These are phyloP conservation scores for Diutina scorzettiae DNA, from an alignment of 1,139 yeast species.

Conservation along the genomic window DNA sequence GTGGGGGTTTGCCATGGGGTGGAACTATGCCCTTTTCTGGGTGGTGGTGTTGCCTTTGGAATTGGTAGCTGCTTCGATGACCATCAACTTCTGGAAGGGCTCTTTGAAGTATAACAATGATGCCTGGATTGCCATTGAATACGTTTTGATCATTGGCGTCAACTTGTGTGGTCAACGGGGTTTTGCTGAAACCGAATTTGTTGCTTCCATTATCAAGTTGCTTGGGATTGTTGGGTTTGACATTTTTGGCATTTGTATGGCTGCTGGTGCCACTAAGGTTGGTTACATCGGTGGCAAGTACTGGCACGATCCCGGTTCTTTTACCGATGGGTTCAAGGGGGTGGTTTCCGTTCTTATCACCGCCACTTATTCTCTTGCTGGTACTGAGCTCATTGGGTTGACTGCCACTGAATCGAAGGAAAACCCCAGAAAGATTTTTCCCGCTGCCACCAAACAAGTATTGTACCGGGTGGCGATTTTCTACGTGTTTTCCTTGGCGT, in stretches of 20 bases:
- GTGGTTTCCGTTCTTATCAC: constrained; percentile 28
- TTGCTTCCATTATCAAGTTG: constrained; percentile 48
- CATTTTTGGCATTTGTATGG: constrained; percentile 54
- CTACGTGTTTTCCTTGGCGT: constrained; percentile 29
- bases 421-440: constrained; percentile 27
- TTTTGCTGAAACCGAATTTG: constrained; percentile 58
- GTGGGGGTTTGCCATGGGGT: constrained; percentile 67
- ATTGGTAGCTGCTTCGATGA: constrained; percentile 58
- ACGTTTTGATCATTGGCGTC: constrained; percentile 39
- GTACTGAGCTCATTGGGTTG: constrained; percentile 70
- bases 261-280: constrained; percentile 45
- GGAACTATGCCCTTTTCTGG: constrained; percentile 65
- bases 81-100: constrained; percentile 52
- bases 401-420: constrained; percentile 62
- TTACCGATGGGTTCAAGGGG: constrained; percentile 52
- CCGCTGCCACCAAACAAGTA: constrained; percentile 32
- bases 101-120: constrained; percentile 37
- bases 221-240: constrained; percentile 55
- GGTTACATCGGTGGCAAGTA: constrained; percentile 44
- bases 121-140: constrained; percentile 59
- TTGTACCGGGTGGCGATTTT: constrained; percentile 31
- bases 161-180: constrained; percentile 49
- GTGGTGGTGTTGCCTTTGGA: constrained; percentile 57
- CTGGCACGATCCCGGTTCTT: constrained; percentile 55
- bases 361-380: constrained; percentile 34